A percentile compares a stretch with the other conserved stretches of the same genome.
phyloP scores from a whole-genome alignment of 108 stramenopile species.

The Epipyxis sp. region DNA sequence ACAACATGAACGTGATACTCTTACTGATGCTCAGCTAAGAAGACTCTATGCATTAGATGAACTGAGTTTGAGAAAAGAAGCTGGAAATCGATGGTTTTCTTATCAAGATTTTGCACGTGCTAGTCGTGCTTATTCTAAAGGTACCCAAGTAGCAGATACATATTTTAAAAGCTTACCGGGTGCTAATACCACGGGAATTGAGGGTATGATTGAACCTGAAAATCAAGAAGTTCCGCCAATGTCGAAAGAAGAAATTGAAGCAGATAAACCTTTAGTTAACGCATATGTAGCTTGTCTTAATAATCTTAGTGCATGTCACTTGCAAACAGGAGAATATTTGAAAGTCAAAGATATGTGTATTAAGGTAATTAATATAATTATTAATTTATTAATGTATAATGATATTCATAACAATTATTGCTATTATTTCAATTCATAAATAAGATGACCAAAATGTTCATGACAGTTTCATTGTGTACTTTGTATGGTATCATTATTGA shows the following conservation, averaged over 20 bases:
- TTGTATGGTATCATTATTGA: no score
- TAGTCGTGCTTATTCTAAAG: not conserved
- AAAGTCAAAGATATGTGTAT: not conserved
- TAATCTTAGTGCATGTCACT: not conserved
- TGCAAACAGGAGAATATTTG: not conserved
- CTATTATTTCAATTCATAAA: no score
- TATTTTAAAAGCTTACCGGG: not conserved
- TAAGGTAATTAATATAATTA: no score
- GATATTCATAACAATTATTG: no score
- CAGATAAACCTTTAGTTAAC: no score
- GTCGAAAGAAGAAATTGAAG: no score
- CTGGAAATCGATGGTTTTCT: slow-evolving; percentile 9
- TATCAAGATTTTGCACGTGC: not conserved
- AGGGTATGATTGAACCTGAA: no score
- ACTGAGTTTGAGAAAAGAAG: not conserved
- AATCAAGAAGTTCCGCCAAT: no score
- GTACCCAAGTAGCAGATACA: not conserved
- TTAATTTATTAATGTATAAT: no score
- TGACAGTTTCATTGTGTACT: no score
- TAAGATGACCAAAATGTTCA: no score
- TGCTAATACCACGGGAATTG: not conserved
- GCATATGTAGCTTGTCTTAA: slow-evolving; percentile 7
- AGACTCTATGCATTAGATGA: not conserved
- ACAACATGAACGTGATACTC: not conserved
- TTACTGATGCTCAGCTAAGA: not conserved